phyloP scores from a whole-genome alignment of 805 yeast genomes.

The Candida ipomoeae region DNA sequence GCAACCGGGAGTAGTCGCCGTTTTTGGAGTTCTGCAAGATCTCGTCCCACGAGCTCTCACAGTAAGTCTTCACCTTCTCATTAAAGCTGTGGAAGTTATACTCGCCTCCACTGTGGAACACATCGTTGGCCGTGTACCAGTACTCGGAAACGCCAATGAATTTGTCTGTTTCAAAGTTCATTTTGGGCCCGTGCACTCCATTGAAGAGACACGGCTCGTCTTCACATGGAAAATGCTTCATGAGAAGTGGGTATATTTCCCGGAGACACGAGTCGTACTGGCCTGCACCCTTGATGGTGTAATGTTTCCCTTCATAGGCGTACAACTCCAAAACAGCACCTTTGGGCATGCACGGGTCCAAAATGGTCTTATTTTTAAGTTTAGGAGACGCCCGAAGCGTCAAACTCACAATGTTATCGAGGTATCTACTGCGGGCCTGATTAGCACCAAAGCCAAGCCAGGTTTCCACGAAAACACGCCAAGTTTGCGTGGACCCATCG shows the following conservation, averaged over 20 bases:
- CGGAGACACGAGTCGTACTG: constrained; percentile 69
- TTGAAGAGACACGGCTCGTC: constrained; percentile 91
- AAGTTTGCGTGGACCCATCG: constrained; percentile 66
- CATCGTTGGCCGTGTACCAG: constrained; percentile 95
- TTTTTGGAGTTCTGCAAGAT: constrained; percentile 46
- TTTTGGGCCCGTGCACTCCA: constrained; percentile 90
- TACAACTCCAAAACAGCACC: constrained; percentile 48
- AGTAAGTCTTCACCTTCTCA: constrained; percentile 62
- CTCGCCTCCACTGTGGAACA: constrained; percentile 83
- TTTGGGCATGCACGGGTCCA: constrained; percentile 82
- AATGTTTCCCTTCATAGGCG: constrained; percentile 42
- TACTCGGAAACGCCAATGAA: constrained; percentile 94
- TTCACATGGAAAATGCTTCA: constrained; percentile 75
- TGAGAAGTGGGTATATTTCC: constrained; percentile 68
- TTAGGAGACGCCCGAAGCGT: constrained; percentile 13
- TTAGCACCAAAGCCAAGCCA: constrained; percentile 99
- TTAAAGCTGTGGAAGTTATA: constrained; percentile 73
- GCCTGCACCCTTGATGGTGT: constrained; percentile 69
- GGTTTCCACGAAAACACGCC: constrained; percentile 89
- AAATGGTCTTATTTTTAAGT: constrained; percentile 8
- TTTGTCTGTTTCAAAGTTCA: constrained; percentile 73
- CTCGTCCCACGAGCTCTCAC: constrained; percentile 69
- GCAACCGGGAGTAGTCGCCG: constrained; percentile 58
- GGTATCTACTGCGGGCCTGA: constrained; percentile 76
- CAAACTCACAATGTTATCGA: constrained; percentile 47